These are phyloP conservation scores for Xylariaceae sp. DNA, from an alignment of 2,329 filamentous ascomycete species.

Conservation along the genomic window DNA sequence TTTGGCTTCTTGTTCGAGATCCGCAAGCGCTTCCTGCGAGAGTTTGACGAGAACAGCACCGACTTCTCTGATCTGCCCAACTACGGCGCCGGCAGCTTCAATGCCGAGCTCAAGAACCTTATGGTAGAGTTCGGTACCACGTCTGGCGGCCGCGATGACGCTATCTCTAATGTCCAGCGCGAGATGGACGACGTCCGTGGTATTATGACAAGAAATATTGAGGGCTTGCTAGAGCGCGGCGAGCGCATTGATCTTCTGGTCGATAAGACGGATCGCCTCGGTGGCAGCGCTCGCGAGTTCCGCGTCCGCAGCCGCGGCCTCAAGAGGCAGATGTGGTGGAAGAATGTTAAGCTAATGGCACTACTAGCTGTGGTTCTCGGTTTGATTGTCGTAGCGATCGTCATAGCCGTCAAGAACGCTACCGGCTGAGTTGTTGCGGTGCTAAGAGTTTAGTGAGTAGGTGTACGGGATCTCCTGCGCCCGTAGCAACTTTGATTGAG, in stretches of 20 bases:
- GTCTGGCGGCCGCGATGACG: conserved; percentile 76
- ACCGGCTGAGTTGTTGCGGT: conserved; percentile 19
- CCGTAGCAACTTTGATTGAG: too few species aligned
- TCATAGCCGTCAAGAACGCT: conserved; percentile 58
- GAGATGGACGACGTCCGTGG: conserved; percentile 93
- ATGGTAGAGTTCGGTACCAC: conserved; percentile 88
- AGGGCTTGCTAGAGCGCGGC: conserved; percentile 84
- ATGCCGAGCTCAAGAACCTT: conserved; percentile 74
- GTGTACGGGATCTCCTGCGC: too few species aligned
- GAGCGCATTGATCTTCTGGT: conserved; percentile 93
- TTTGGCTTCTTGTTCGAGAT: conserved; percentile 93
- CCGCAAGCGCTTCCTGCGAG: conserved; percentile 81
- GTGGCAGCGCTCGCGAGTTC: conserved; percentile 88
- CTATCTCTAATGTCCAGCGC: conserved; percentile 78
- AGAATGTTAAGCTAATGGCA: conserved; percentile 95
- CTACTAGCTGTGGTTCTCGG: conserved; percentile 72
- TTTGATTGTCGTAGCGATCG: conserved; percentile 61
- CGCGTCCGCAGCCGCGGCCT: conserved; percentile 83
- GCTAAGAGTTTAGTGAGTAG: background rate
- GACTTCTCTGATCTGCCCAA: conserved; percentile 81
- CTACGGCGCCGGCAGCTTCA: conserved; percentile 91
- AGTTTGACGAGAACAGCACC: conserved; percentile 69
- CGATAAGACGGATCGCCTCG: conserved; percentile 93
- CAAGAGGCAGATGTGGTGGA: conserved; percentile 98
- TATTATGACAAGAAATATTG: conserved; percentile 96